Conservation (phyloP, 2,329 filamentous ascomycete species). For the Colletotrichum sp. region DNA sequence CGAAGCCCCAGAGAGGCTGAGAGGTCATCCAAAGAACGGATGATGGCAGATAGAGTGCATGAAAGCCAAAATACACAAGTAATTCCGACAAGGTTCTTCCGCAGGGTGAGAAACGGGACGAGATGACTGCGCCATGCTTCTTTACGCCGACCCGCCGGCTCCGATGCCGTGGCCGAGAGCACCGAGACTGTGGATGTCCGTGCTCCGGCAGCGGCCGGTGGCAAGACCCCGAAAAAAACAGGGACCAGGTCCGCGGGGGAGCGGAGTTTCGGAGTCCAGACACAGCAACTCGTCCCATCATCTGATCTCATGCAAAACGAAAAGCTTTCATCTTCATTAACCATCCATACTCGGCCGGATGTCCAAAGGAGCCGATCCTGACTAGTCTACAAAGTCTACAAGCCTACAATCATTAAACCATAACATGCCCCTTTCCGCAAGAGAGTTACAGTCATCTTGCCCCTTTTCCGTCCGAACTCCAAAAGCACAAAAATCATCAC, state of each 20-base stretch:
- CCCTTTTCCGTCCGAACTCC: neutral
- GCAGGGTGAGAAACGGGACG: neutral
- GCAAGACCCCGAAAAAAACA: neutral
- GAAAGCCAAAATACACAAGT: neutral
- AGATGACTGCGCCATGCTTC: neutral
- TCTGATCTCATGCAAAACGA: neutral
- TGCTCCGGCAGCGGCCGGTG: neutral
- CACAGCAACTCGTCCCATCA: neutral
- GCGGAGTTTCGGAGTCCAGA: neutral
- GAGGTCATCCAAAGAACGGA: neutral
- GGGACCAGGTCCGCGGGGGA: neutral
- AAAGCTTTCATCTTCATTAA: neutral
- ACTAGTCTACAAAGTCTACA: neutral
- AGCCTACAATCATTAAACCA: neutral
- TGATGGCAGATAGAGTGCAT: neutral
- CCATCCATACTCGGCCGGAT: neutral
- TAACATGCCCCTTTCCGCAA: neutral
- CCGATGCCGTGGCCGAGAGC: neutral
- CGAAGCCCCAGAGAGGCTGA: neutral
- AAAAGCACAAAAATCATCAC: neutral
- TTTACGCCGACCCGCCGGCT: neutral
- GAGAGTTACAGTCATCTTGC: neutral
- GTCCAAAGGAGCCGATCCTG: neutral
- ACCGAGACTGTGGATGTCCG: neutral
- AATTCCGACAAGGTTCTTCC: neutral